These are phyloP conservation scores for Emericellopsis terricola DNA, from an alignment of 495 filamentous ascomycete genomes.

Conservation along the genomic window DNA sequence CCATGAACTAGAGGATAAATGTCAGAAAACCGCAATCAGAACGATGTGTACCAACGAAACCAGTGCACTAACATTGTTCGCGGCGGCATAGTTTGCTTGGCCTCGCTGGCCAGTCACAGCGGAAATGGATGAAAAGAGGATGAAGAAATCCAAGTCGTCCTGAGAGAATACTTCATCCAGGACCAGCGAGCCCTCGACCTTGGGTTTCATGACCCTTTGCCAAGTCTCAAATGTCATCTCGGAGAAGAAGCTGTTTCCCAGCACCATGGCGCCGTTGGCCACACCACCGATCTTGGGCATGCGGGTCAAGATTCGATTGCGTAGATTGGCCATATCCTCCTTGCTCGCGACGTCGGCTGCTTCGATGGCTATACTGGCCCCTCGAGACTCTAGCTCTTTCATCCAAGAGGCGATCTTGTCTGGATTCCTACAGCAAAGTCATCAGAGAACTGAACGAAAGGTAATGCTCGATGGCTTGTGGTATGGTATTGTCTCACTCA, in stretches of 20 bases:
- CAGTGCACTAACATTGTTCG: conserved; percentile 35
- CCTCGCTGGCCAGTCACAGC: conserved; percentile 23
- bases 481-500: too few relatives aligned
- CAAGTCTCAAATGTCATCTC: conserved; percentile 17
- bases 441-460: conserved; percentile 30
- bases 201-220: conserved; percentile 14
- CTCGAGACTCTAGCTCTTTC: conserved; percentile 8
- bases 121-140: conserved; percentile 30
- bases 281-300: conserved; percentile 29
- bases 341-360: conserved; percentile 9
- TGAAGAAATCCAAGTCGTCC: conserved; percentile 34
- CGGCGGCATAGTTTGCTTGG: conserved; percentile 32
- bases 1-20: conserved; percentile 22
- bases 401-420: too few relatives aligned
- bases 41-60: conserved; percentile 31
- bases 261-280: conserved; percentile 27
- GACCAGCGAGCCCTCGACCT: conserved; percentile 17
- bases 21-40: conserved; percentile 22
- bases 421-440: conserved; percentile 23
- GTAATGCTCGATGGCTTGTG: too few relatives aligned
- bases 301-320: conserved; percentile 4
- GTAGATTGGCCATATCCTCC: conserved; percentile 3
- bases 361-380: conserved; percentile 6
- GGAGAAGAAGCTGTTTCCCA: conserved; percentile 18
- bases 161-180: conserved; percentile 21